Evolutionary conservation across 257 asterid genomes (phyloP), one percentile per base, ranked within the genome.

Genomic region (Nicotiana attenuata): DNA sequence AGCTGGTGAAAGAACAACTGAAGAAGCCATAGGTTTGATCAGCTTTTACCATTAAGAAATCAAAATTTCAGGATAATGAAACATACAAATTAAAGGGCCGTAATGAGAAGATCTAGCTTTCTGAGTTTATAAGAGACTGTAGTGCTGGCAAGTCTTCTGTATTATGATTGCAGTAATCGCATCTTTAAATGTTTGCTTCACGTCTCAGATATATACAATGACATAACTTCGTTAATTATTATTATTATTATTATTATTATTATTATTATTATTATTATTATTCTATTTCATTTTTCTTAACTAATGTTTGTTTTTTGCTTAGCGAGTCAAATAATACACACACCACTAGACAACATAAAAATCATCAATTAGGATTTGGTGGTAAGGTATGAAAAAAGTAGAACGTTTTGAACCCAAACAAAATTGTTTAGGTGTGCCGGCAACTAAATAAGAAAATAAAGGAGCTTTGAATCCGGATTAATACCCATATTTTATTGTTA

Each of bases 21-120:
- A 83, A 80, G 52, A 69, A 31, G 83, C 81, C 86, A 83, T 82
- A 15, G 3, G 52, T 17, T 41, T 38, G 69, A 10, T 35, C 50
- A 52, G 15, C 20, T 13, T 24, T 60, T 16, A 9, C 56, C 9
- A 17, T 55, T 16, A 56, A 56, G 9, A 56, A 56, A 55, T 5
- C 7, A 15, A 16, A 14, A 5, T 14, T 10, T 10, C 17, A 0
- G 2, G 56, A 50, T 50, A 50, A 50, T 50, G 11, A 10, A 50
- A 50, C 56, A 50, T 2, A 50, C 14, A 29, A 26, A 26, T 26
- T 26, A 55, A 16, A 16, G 60, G 20, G 57, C 57, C 19, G 57
- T 53, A 53, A 57, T 5, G 64, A 57, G 5, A 57, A 10, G 64
- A 7, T 57, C 17, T n/a, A 57, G 26, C 8, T 56, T 59, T 59